Base-by-base conservation (phyloP, 306 rosid genomes). In the Cicer cuneatum region DNA sequence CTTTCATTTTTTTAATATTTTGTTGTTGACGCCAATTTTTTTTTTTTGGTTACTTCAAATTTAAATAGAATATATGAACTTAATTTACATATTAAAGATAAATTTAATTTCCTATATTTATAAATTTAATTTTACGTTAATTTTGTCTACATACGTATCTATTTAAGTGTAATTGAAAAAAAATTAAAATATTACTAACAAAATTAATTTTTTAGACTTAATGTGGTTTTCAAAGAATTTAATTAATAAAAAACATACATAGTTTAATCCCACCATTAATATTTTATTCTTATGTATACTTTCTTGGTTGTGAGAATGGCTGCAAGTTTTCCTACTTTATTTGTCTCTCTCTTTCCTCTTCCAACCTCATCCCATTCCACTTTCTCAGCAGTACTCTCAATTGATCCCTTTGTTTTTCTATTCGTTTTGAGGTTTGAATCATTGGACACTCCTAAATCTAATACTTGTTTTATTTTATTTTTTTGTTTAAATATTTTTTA, bases 401-500 rank as follows among this genome's bases (percentile, higher is more conserved):
- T 81, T 64, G 74, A 70, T 75, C 83, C 73, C 75, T 84, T 81
- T 78, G 81, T 84, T 84, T 81, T 80, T 84, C 87, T 80, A 80
- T 84, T 84, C 71, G 58, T 70, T 73, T 70, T 80, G 75, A 84
- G 87, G 85, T 77, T 84, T 84, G 87, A 84, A 84, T 84, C 85
- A 80, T 84, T 80, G 72, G 80, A 5, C 80, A 80, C 84, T 84
- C 84, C 79, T 79, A 47, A 60, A 19, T 63, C 66, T 66, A 43
- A 11, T 66, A 65, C 33, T 41, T 47, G 57, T 33, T 15, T 68
- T 76, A 35, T 9, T 64, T 64, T 71, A 63, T 72, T 66, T 43
- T 8, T 57, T 21, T 56, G 45, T 45, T 64, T 57, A 35, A 65
- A 65, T 62, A 59, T 24, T 29, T 29, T 29, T 29, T 29, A 4